phyloP scores from a whole-genome alignment of 2,329 filamentous ascomycete genomes.

The Bisporella sp. region DNA sequence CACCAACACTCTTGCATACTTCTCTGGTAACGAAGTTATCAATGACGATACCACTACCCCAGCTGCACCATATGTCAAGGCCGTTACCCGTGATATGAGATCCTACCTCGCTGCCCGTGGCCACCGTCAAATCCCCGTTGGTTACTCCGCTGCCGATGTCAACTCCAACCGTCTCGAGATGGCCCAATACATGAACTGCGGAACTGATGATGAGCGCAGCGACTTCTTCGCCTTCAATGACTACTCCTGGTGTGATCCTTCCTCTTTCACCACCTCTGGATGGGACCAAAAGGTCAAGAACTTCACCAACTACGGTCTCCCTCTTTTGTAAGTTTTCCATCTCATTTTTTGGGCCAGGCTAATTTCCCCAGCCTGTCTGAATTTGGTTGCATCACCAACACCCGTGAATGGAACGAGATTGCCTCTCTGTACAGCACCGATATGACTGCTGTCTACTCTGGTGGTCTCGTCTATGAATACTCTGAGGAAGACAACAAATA shows the following conservation, averaged over 20 bases:
- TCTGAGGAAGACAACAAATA: conserved; percentile 71
- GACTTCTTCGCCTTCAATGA: conserved; percentile 64
- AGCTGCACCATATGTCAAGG: conserved; percentile 50
- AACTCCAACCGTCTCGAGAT: conserved; percentile 61
- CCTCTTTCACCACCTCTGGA: conserved; percentile 50
- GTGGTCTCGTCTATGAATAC: conserved; percentile 95
- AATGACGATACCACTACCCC: conserved; percentile 44
- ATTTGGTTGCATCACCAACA: conserved; percentile 81
- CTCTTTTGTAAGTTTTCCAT: conserved; percentile 36
- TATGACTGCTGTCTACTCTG: conserved; percentile 89
- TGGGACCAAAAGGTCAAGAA: conserved; percentile 65
- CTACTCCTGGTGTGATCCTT: conserved; percentile 60
- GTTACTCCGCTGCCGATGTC: conserved; percentile 60
- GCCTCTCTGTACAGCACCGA: conserved; percentile 69
- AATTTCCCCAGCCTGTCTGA: conserved; percentile 56
- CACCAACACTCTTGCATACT: conserved; percentile 59
- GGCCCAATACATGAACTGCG: conserved; percentile 69
- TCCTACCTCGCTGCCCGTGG: conserved; percentile 41
- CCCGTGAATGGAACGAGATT: conserved; percentile 76
- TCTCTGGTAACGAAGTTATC: conserved; percentile 54
- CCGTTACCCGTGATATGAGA: conserved; percentile 50
- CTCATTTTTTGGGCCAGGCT: neutral
- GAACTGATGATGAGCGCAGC: conserved; percentile 55
- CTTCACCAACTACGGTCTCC: conserved; percentile 61
- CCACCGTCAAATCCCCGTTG: conserved; percentile 45